Evolutionary conservation across 2,329 filamentous ascomycete genomes (phyloP).

Genomic region (Apiospora saccharicola): DNA sequence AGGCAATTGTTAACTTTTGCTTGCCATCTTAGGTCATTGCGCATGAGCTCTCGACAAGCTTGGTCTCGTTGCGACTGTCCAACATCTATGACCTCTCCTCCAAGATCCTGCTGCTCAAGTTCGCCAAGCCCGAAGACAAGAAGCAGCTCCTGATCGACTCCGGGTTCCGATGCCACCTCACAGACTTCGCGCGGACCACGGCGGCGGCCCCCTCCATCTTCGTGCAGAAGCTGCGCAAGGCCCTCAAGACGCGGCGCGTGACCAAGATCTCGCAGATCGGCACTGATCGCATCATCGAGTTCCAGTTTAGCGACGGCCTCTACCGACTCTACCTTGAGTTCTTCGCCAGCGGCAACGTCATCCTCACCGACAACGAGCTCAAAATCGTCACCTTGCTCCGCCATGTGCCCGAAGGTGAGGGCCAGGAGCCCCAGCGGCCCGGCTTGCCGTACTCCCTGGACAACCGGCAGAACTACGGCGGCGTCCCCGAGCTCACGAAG

Average conservation of each 20-base stretch:
- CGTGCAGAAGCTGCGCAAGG: constrained; percentile 84
- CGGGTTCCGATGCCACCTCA: constrained; percentile 94
- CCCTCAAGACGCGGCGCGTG: constrained; percentile 83
- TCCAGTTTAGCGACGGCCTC: constrained; percentile 89
- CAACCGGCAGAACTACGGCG: constrained; percentile 82
- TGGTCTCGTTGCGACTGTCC: constrained; percentile 81
- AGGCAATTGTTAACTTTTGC: neutral
- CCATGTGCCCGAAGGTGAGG: constrained; percentile 79
- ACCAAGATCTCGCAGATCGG: constrained; percentile 86
- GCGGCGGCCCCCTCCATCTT: constrained; percentile 86
- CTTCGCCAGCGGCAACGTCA: constrained; percentile 94
- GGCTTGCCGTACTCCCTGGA: constrained; percentile 82
- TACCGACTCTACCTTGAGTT: constrained; percentile 93
- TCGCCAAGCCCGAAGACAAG: constrained; percentile 87
- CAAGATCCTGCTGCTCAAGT: constrained; percentile 91
- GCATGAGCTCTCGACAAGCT: constrained; percentile 82
- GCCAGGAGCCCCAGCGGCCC: constrained; percentile 82
- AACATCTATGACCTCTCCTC: constrained; percentile 98
- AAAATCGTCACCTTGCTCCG: constrained; percentile 84
- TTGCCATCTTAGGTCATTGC: constrained; percentile 77
- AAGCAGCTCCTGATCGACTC: constrained; percentile 93
- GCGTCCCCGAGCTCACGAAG: constrained; percentile 76
- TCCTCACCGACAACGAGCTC: constrained; percentile 84
- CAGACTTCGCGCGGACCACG: constrained; percentile 86
- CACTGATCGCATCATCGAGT: constrained; percentile 90